A percentile compares a stretch with the other conserved stretches of the same genome.
Evolutionary conservation across 495 filamentous ascomycete genomes (phyloP).

Genomic region (Aspergillus diversus): DNA sequence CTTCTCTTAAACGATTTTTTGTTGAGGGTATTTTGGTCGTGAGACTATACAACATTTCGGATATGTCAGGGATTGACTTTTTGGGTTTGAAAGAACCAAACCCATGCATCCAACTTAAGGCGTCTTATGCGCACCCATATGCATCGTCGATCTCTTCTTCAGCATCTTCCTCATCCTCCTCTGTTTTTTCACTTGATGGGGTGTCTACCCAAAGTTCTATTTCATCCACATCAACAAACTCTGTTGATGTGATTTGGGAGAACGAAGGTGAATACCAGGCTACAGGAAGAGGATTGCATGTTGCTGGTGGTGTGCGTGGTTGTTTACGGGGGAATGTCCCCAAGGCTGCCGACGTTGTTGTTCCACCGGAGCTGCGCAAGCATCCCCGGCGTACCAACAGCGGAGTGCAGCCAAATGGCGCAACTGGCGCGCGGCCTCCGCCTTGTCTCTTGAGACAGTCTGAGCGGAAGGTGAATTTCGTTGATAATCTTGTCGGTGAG

Average conservation of each 20-base stretch:
- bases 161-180: conserved; percentile 76
- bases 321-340: conserved; percentile 33
- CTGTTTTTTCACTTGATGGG: conserved; percentile 77
- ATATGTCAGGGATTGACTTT: conserved; percentile 56
- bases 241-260: conserved; percentile 54
- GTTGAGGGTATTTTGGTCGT: conserved; percentile 24
- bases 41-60: conserved; percentile 30
- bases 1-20: conserved; percentile 18
- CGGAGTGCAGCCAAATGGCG: conserved; percentile 40
- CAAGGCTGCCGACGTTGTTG: conserved; percentile 46
- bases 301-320: conserved; percentile 31
- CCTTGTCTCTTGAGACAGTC: conserved; percentile 85
- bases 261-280: conserved; percentile 44
- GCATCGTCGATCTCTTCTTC: conserved; percentile 69
- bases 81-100: conserved; percentile 51
- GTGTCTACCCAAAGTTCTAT: conserved; percentile 59
- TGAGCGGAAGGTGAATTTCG: conserved; percentile 93
- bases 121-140: conserved; percentile 59
- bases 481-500: conserved; percentile 99
- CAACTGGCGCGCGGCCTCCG: conserved; percentile 66
- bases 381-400: conserved; percentile 78
- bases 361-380: conserved; percentile 71
- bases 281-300: conserved; percentile 31
- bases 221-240: conserved; percentile 49
- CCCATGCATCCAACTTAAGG: conserved; percentile 41